These are phyloP conservation scores for Fibroporia radiculosa DNA, from an alignment of 768 basidiomycete species.

Conservation along the genomic window DNA sequence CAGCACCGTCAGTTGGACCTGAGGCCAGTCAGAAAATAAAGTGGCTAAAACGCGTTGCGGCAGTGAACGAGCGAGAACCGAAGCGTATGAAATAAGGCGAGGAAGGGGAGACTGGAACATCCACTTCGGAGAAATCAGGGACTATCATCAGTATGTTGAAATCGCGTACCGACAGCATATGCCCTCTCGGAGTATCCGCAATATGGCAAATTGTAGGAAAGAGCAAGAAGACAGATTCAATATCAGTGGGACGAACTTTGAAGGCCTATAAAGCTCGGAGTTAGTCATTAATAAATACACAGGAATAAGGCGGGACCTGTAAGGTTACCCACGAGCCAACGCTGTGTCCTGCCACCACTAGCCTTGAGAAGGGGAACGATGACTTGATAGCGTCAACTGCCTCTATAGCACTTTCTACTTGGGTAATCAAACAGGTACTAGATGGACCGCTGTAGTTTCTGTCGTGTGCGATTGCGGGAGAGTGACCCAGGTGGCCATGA, in stretches of 20 bases:
- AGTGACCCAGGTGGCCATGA: constrained; percentile 60
- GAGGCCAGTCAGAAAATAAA: constrained; percentile 46
- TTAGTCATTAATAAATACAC: not conserved
- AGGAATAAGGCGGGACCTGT: constrained; percentile 32
- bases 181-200: constrained; percentile 56
- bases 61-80: constrained; percentile 31
- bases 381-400: constrained; percentile 38
- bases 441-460: constrained; percentile 17
- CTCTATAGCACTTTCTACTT: constrained; percentile 48
- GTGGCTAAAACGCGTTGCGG: constrained; percentile 34
- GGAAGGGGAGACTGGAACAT: constrained; percentile 41
- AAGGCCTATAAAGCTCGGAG: constrained; percentile 35
- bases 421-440: constrained; percentile 33
- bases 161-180: constrained; percentile 43
- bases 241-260: constrained; percentile 32
- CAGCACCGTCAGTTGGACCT: constrained; percentile 36
- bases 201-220: constrained; percentile 69
- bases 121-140: constrained; percentile 26
- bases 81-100: constrained; percentile 35
- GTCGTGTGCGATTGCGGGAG: constrained; percentile 30
- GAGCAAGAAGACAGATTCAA: constrained; percentile 47
- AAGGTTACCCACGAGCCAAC: constrained; percentile 65
- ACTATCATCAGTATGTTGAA: not conserved
- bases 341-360: constrained; percentile 58
- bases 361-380: constrained; percentile 26